Conservation (phyloP, 2,329 filamentous ascomycete genomes). For the Aspergillus novoparasiticus region DNA sequence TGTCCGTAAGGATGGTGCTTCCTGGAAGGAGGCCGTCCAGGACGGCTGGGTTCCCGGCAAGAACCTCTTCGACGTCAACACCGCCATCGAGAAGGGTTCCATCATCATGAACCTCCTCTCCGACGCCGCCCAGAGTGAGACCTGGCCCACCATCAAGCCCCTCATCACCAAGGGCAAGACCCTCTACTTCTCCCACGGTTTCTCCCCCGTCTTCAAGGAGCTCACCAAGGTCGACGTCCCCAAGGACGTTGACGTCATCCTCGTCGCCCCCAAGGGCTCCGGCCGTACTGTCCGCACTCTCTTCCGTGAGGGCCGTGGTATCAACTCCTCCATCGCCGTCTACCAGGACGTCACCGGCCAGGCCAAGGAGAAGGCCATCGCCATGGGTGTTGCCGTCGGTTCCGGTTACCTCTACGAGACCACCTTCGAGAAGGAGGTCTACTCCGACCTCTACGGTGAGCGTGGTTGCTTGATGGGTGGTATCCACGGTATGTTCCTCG, state of each 20-base stretch:
- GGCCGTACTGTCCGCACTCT: slow-evolving; percentile 97
- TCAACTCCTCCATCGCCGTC: slow-evolving; percentile 99
- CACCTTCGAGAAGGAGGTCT: slow-evolving; percentile 99
- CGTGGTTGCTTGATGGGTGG: slow-evolving; percentile 99
- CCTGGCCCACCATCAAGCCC: slow-evolving; percentile 97
- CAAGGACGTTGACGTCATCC: slow-evolving; percentile 96
- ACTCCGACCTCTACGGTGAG: slow-evolving; percentile 99
- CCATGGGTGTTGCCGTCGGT: slow-evolving; percentile 94
- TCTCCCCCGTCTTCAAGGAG: slow-evolving; percentile 99
- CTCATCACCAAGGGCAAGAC: slow-evolving; percentile 99
- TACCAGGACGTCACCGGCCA: slow-evolving; percentile 98
- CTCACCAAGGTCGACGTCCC: slow-evolving; percentile 98
- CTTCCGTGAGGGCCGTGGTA: slow-evolving; percentile 98
- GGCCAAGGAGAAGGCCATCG: slow-evolving; percentile 96
- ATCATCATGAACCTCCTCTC: slow-evolving; percentile 99
- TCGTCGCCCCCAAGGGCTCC: slow-evolving; percentile 98
- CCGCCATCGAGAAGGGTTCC: slow-evolving; percentile 90
- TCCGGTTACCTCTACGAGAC: slow-evolving; percentile 99
- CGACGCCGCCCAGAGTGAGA: slow-evolving; percentile 98
- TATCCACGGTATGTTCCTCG: slow-evolving; percentile 99
- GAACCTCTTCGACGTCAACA: slow-evolving; percentile 98
- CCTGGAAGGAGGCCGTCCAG: slow-evolving; percentile 95
- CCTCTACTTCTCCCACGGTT: slow-evolving; percentile 99
- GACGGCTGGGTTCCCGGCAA: slow-evolving; percentile 98
- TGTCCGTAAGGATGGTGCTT: slow-evolving; percentile 96